Evolutionary conservation across 2,329 filamentous ascomycete species (phyloP).

Genomic region (Byssoonygena ceratinophila): DNA sequence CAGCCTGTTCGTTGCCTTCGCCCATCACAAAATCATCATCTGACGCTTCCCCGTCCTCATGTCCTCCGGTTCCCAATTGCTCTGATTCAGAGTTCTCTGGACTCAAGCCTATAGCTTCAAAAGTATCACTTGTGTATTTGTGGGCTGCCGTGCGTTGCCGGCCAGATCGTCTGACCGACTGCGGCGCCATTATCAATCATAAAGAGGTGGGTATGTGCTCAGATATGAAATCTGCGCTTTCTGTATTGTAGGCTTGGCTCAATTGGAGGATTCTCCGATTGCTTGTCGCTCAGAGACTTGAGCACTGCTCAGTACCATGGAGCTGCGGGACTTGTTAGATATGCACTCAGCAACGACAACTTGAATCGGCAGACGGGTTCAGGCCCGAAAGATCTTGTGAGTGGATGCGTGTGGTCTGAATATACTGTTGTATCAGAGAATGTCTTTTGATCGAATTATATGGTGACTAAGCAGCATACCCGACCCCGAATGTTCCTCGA

Average conservation of each 20-base stretch:
- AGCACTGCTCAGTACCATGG: too few relatives aligned
- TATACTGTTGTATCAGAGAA: too few relatives aligned
- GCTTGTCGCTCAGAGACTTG: too few relatives aligned
- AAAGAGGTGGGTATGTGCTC: not conserved
- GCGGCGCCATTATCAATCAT: constrained; percentile 7
- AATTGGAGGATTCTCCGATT: too few relatives aligned
- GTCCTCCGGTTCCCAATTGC: not conserved
- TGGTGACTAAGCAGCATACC: not conserved
- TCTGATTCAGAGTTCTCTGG: constrained; percentile 18
- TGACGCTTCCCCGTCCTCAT: constrained; percentile 19
- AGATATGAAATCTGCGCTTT: too few relatives aligned
- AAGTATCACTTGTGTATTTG: constrained; percentile 30
- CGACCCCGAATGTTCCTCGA: not conserved
- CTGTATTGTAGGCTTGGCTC: too few relatives aligned
- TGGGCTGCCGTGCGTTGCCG: constrained; percentile 26
- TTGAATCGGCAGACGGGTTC: too few relatives aligned
- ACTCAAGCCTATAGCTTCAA: constrained; percentile 27
- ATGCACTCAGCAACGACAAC: too few relatives aligned
- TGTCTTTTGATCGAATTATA: not conserved
- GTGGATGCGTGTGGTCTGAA: too few relatives aligned
- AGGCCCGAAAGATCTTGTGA: too few relatives aligned
- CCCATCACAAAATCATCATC: constrained; percentile 30
- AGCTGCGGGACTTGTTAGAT: too few relatives aligned
- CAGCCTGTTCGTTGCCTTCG: constrained; percentile 16
- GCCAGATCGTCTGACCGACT: constrained; percentile 27